Conservation (phyloP, 2,329 filamentous ascomycete species). For the Alternaria incomplexa region DNA sequence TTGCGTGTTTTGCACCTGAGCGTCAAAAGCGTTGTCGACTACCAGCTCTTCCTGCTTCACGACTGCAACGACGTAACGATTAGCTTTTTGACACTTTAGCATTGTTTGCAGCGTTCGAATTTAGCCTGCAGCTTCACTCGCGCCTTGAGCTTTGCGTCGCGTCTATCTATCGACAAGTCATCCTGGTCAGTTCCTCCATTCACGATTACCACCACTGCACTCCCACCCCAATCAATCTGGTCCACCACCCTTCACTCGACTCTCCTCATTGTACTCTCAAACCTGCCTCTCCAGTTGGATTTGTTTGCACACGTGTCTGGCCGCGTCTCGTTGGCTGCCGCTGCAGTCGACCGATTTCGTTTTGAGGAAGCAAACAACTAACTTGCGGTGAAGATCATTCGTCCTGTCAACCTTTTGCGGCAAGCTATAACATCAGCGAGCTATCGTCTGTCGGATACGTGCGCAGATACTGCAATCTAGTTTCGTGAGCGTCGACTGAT, state of each 20-base stretch:
- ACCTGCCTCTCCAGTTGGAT: conserved; percentile 13
- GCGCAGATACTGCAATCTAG: conserved; percentile 39
- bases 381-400: conserved; percentile 41
- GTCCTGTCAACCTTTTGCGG: conserved; percentile 21
- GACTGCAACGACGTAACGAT: conserved; percentile 51
- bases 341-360: conserved; percentile 25
- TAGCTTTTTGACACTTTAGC: conserved; percentile 47
- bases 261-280: conserved; percentile 12
- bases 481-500: conserved; percentile 32
- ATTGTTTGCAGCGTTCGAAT: conserved; percentile 49
- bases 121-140: conserved; percentile 18
- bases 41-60: conserved; percentile 37
- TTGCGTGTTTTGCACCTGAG: conserved; percentile 40
- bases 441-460: conserved; percentile 36
- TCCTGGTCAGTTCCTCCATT: conserved; percentile 21
- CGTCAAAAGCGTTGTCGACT: conserved; percentile 39
- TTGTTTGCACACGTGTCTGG: conserved; percentile 43
- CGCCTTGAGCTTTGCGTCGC: conserved; percentile 17
- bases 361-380: conserved; percentile 43
- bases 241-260: background rate
- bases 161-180: conserved; percentile 20
- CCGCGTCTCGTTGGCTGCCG: conserved; percentile 30
- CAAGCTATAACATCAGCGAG: conserved; percentile 34
- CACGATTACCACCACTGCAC: background rate
- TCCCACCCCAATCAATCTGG: background rate